These are phyloP conservation scores for Aureobasidium leucospermi DNA, from an alignment of 2,329 filamentous ascomycete species.

Conservation along the genomic window DNA sequence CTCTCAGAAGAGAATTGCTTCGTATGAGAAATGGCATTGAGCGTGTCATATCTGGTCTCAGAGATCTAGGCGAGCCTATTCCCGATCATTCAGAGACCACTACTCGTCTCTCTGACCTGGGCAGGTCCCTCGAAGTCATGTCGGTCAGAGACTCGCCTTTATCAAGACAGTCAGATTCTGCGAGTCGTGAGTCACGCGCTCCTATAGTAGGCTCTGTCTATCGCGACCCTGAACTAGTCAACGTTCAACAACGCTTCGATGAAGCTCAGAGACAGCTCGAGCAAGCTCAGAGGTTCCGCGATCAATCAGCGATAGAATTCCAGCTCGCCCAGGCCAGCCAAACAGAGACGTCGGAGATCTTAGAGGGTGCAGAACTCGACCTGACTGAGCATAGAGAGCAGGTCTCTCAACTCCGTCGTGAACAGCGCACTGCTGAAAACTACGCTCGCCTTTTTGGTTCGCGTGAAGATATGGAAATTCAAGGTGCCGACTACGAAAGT, in stretches of 20 bases:
- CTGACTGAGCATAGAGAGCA: conserved; percentile 25
- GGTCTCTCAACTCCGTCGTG: conserved; percentile 27
- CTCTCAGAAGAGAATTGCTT: conserved; percentile 30
- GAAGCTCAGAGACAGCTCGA: conserved; percentile 25
- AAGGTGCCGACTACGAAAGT: conserved; percentile 41
- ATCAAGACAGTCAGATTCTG: background rate
- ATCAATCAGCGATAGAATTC: conserved; percentile 25
- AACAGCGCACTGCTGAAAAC: conserved; percentile 30
- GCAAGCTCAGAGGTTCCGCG: conserved; percentile 25
- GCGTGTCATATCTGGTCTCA: conserved; percentile 29
- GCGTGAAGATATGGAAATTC: conserved; percentile 38
- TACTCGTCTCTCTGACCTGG: conserved; percentile 23
- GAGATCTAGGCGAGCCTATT: conserved; percentile 29
- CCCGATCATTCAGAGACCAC: conserved; percentile 27
- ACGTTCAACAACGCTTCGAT: conserved; percentile 25
- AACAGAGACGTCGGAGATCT: conserved; percentile 14
- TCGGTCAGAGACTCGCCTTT: background rate
- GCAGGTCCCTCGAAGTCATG: conserved; percentile 25
- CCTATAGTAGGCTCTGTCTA: conserved; percentile 11
- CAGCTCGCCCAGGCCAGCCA: conserved; percentile 8
- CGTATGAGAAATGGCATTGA: conserved; percentile 32
- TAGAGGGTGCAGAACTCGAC: conserved; percentile 28
- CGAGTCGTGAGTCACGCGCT: background rate
- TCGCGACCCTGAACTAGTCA: conserved; percentile 20
- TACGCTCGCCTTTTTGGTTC: conserved; percentile 39